Evolutionary conservation across 1,284 basidiomycete species (phyloP).

Genomic region (Trichosporon sp.): DNA sequence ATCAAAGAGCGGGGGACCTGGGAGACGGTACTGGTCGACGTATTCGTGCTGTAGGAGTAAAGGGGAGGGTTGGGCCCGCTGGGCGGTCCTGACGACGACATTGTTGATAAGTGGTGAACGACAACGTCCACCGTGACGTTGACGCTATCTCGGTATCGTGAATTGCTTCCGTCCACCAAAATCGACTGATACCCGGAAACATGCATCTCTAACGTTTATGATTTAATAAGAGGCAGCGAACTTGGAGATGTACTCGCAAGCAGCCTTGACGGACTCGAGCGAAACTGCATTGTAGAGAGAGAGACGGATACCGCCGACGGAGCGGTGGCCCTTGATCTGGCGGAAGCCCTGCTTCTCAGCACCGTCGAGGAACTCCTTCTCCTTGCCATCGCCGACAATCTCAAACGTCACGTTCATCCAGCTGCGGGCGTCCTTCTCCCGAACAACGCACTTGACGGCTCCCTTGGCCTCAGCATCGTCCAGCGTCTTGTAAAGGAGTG

Average conservation of each 20-base stretch:
- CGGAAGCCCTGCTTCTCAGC: constrained; percentile 74
- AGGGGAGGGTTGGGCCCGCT: constrained; percentile 1
- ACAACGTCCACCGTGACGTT: neutral
- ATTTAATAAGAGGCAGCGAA: constrained; percentile 7
- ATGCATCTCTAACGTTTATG: neutral
- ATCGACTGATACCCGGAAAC: neutral
- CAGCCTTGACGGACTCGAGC: constrained; percentile 61
- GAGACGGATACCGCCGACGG: constrained; percentile 64
- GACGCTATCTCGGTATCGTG: neutral
- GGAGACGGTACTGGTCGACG: constrained; percentile 14
- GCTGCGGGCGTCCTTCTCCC: constrained; percentile 64
- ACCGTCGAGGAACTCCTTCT: constrained; percentile 70
- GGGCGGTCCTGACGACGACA: neutral
- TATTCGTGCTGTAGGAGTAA: constrained; percentile 20
- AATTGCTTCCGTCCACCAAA: neutral
- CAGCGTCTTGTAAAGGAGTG: constrained; percentile 67
- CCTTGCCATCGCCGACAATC: constrained; percentile 61
- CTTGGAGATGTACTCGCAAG: constrained; percentile 53
- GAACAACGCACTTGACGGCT: constrained; percentile 64
- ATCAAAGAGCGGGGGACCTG: constrained; percentile 11
- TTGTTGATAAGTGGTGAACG: neutral
- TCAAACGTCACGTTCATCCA: constrained; percentile 93
- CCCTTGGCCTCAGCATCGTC: constrained; percentile 67
- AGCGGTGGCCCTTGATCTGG: constrained; percentile 81
- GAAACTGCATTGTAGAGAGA: constrained; percentile 95